Evolutionary conservation across 352 stramenopile genomes (phyloP).

Genomic region (Globisporangium irregulare): DNA sequence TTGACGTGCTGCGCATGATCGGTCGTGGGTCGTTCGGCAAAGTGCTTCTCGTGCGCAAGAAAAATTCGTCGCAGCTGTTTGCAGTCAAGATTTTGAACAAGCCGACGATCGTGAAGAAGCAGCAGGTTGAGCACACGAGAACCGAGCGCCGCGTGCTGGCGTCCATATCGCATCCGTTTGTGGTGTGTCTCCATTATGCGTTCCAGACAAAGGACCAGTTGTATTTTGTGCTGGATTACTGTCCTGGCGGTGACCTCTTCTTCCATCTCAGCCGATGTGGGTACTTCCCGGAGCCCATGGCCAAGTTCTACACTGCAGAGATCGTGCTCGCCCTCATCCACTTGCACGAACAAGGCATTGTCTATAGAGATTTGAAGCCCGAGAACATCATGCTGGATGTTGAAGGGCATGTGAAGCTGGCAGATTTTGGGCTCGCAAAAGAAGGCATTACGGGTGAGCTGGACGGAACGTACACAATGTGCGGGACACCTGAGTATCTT

Average conservation of each 20-base stretch:
- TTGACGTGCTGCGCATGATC: slow-evolving; percentile 90
- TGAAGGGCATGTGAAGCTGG: slow-evolving; percentile 78
- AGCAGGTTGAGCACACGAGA: slow-evolving; percentile 81
- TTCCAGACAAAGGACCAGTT: slow-evolving; percentile 85
- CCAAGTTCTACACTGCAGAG: slow-evolving; percentile 81
- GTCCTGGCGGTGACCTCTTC: slow-evolving; percentile 79
- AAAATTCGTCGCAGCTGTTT: slow-evolving; percentile 69
- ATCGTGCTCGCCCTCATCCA: slow-evolving; percentile 85
- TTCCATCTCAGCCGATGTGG: slow-evolving; percentile 75
- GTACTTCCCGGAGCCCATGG: slow-evolving; percentile 80
- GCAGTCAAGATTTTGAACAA: slow-evolving; percentile 87
- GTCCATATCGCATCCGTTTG: slow-evolving; percentile 81
- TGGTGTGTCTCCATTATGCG: slow-evolving; percentile 86
- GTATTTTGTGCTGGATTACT: slow-evolving; percentile 88
- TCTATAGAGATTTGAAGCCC: slow-evolving; percentile 82
- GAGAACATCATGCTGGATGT: slow-evolving; percentile 89
- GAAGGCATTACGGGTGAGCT: slow-evolving; percentile 71
- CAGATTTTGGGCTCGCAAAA: slow-evolving; percentile 80
- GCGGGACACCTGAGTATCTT: slow-evolving; percentile 85
- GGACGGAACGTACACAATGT: slow-evolving; percentile 82
- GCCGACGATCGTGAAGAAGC: slow-evolving; percentile 71
- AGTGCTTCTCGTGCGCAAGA: slow-evolving; percentile 86
- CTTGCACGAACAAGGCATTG: slow-evolving; percentile 81
- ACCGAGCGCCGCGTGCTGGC: slow-evolving; percentile 83
- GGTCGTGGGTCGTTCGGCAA: slow-evolving; percentile 93